Evolutionary conservation across 805 yeast species (phyloP), one percentile per base, ranked within the genome.

Genomic region (Hemisphaericaspora nanyangensis): DNA sequence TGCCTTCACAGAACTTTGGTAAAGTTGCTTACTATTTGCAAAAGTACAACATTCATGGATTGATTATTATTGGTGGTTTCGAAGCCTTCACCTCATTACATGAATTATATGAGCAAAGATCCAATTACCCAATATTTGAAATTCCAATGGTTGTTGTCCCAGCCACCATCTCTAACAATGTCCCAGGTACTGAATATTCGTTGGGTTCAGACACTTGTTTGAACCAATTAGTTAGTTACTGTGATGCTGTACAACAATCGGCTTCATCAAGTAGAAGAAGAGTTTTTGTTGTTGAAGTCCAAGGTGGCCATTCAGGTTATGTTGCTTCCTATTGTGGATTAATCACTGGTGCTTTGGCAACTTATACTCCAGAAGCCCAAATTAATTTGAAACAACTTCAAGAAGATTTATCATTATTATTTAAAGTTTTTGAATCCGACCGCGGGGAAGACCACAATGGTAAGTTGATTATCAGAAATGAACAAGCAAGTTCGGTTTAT

Each of bases 271-370:
- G 89, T 1, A 74, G 91, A 70, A 77, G 84, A 52, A 72, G 93
- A 60, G 84, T 81, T 12, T 85, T 85, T 54, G 86, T 85, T 26
- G 85, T 85, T 44, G 95, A 85, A 55, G 84, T 81, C 22, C 95
- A 85, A 66, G 95, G 95, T 53, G 95, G 95, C 39, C 79, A 85
- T 61, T 80, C 86, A 18, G 95, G 95, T 36, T 85, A 74, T 56
- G 76, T 85, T 50, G 89, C 93, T 16, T 74, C 86, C 2, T 74
- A 71, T 50, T 77, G 82, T 11, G 83, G 82, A 24, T 63, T 85
- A 43, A 79, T 82, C 32, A 74, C 82, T 24, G 91, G 91, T 49
- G 82, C 90, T 2, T 76, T 77, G 43, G 85, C 83, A 4, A 76
- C 86, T 0, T 85, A 85, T 53, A 82, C 82, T 19, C 95, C 93